Base-by-base conservation (phyloP, 805 yeast species). In the Yamadazyma akitaensis region DNA sequence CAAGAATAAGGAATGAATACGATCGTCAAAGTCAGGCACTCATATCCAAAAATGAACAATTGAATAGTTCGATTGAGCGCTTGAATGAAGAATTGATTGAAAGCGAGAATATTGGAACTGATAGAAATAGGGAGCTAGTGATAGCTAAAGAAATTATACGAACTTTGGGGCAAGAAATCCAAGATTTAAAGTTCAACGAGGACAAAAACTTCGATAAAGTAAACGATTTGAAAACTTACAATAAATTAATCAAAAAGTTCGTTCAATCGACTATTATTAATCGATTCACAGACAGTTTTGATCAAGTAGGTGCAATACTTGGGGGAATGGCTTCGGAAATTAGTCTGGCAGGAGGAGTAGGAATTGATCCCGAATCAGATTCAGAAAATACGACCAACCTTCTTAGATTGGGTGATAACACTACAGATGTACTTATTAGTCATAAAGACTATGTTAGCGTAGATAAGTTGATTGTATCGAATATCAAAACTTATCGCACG, bases 301-400 rank as follows among this genome's bases (percentile, higher is more conserved):
- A 51, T 18, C 18, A 42, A 9, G 46, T 51, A 12, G 54, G 52
- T 2, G 32, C 38, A 10, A 19, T 51, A 12, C 43, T 51, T n/a
- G 32, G 32, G 9, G 32, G 32, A 13, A 28, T 28, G 5, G 52
- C 48, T 14, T 19, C 12, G 17, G 21, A 19, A 16, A 9, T 35
- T 19, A 40, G 25, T 9, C 26, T 18, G 14, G 39, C 4, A 11
- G 17, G 26, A 11, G 16, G 14, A 9, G 14, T 16, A 5, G 19
- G 41, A 25, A 13, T 24, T 25, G 18, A 37, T 19, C 21, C 14
- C 9, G 28, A 39, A 3, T n/a, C 4, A 11, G 45, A 40, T 7
- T 16, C 33, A 13, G 53, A 51, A 7, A 33, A 43, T 34, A 51
- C 54, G 1, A 51, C 54, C 5, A 44, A 45, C 10, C 41, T 51